These are phyloP conservation scores for Zygosaccharomyces gambellarensis DNA, from an alignment of 805 yeast genomes.

Conservation along the genomic window DNA sequence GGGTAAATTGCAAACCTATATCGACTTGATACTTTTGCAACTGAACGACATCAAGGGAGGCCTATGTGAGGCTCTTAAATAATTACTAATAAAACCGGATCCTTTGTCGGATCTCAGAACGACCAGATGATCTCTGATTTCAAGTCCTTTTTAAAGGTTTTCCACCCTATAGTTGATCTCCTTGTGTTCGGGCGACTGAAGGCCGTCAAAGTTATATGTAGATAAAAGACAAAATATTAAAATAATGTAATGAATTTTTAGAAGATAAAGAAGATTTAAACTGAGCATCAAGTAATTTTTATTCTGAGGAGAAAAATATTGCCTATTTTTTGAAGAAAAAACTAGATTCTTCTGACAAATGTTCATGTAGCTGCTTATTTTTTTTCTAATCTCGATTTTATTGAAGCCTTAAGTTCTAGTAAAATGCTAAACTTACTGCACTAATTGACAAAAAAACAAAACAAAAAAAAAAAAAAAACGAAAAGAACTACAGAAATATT, in stretches of 20 bases:
- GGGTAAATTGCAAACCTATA: neutral
- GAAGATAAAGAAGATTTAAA: neutral
- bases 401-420: neutral
- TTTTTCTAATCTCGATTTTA: neutral
- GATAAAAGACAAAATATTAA: neutral
- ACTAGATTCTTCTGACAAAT: neutral
- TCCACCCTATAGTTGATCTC: neutral
- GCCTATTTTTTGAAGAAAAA: neutral
- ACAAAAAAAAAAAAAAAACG: too few relatives aligned
- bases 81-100: neutral
- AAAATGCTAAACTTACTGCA: too few relatives aligned
- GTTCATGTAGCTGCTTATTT: neutral
- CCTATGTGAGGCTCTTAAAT: neutral
- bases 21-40: neutral
- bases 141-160: conserved; percentile 1
- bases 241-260: neutral
- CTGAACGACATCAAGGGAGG: neutral
- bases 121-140: neutral
- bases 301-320: neutral
- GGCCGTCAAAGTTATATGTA: neutral
- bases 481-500: too few relatives aligned
- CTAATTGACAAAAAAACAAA: too few relatives aligned
- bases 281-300: neutral
- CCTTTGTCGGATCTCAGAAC: neutral
- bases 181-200: neutral